Evolutionary conservation across 2,329 filamentous ascomycete genomes (phyloP).

Genomic region (Cladosporium sp.): DNA sequence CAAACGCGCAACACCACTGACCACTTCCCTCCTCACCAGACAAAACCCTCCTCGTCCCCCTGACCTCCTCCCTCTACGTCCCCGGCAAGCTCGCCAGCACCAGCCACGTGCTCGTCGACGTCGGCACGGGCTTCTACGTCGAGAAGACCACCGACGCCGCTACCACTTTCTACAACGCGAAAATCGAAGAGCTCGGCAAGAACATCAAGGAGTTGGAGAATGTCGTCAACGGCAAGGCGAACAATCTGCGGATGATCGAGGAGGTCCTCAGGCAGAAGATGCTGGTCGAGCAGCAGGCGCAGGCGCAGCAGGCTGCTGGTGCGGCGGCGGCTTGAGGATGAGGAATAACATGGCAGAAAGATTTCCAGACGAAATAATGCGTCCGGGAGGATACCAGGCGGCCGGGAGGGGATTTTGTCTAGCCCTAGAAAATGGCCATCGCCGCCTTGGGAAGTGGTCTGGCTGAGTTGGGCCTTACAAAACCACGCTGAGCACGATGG

Average conservation of each 20-base stretch:
- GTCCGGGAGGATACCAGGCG: too few relatives aligned
- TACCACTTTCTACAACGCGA: constrained; percentile 62
- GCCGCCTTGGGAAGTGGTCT: too few relatives aligned
- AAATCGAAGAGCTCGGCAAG: constrained; percentile 61
- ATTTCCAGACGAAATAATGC: too few relatives aligned
- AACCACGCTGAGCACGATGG: too few relatives aligned
- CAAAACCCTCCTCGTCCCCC: constrained; percentile 75
- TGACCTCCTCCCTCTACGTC: constrained; percentile 94
- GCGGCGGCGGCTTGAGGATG: background rate
- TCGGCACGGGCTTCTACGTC: constrained; percentile 90
- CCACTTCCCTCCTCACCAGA: constrained; percentile 37
- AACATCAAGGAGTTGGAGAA: constrained; percentile 66
- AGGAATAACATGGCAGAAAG: background rate
- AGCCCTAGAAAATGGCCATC: too few relatives aligned
- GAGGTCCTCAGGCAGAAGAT: constrained; percentile 60
- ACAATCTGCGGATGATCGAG: constrained; percentile 81
- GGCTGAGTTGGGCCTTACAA: too few relatives aligned
- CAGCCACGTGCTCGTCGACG: constrained; percentile 79
- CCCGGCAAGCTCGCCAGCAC: constrained; percentile 72
- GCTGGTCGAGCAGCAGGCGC: constrained; percentile 24
- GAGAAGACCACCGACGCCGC: constrained; percentile 72
- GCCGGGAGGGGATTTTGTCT: too few relatives aligned
- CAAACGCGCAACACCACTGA: too few relatives aligned
- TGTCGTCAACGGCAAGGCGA: constrained; percentile 70
- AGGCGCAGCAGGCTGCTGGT: constrained; percentile 1